Base-by-base conservation (phyloP, 495 filamentous ascomycete species). In the Lasiosphaeris hirsuta region DNA sequence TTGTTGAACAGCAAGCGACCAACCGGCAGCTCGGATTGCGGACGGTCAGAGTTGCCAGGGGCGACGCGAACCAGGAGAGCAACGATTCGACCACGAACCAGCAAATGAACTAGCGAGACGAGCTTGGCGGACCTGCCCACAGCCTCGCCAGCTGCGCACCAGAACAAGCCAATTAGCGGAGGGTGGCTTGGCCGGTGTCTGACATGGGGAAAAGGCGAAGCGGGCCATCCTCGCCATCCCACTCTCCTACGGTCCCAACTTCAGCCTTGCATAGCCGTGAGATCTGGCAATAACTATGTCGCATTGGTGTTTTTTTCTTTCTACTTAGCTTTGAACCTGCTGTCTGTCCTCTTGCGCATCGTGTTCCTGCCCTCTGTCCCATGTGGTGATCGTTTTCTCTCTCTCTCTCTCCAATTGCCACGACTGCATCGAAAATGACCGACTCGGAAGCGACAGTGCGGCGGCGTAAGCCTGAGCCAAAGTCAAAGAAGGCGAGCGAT, bases 401-500 rank as follows among this genome's bases (percentile, higher is more conserved):
- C 23, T 5, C 23, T 30, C 2, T 30, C 23, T 30, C 23, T 5
- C 23, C 23, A 30, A 30, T 30, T 30, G 23, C 23, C 23, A 30
- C 23, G 23, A 30, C 23, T 30, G 23, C 3, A 38, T 6, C 47
- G 19, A 54, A 34, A 60, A 67, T 69, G 67, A 61, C 67, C 39
- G 57, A 63, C 51, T 47, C 60, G 15, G 60, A 65, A 34, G 10
- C 63, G 39, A 37, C 59, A 37, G 61, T 63, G 43, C 66, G 71
- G 38, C 63, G 65, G 36, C 66, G 68, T 39, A 71, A 69, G 64
- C 60, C 66, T n/a, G 61, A 67, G 14, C 52, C 51, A 19, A 53
- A 33, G 43, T 50, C 45, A 37, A 57, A 40, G 30, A 36, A 38
- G 34, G 13, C 33, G 17, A 53, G 15, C 46, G 15, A 48, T 19